Conservation (phyloP, 2,329 filamentous ascomycete species). For the Coniella vitis region DNA sequence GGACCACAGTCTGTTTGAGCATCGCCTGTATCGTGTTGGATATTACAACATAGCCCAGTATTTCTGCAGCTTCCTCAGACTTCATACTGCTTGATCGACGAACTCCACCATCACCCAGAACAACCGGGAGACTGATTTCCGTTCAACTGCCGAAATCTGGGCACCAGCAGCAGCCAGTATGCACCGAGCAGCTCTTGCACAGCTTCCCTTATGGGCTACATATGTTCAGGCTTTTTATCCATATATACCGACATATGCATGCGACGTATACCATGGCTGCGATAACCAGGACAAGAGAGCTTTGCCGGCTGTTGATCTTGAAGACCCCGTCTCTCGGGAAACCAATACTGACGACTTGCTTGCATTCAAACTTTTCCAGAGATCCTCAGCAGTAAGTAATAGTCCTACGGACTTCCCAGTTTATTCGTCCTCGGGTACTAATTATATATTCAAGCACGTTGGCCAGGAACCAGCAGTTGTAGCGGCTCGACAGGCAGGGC, state of each 20-base stretch:
- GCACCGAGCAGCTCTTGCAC: slow-evolving; percentile 34
- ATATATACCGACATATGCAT: slow-evolving; percentile 30
- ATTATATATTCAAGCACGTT: neutral
- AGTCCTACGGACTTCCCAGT: neutral
- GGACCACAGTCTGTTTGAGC: too few species aligned
- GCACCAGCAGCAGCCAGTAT: slow-evolving; percentile 26
- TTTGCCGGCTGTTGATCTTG: slow-evolving; percentile 9
- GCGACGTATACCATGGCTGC: slow-evolving; percentile 24
- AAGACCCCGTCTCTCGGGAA: neutral
- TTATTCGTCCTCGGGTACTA: neutral
- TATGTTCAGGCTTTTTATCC: slow-evolving; percentile 42
- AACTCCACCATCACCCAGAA: too few species aligned
- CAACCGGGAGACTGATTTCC: too few species aligned
- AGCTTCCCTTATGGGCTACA: slow-evolving; percentile 42
- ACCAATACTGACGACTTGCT: slow-evolving; percentile 18
- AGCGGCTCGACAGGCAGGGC: slow-evolving; percentile 32
- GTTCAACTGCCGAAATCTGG: too few species aligned
- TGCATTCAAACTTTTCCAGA: slow-evolving; percentile 36
- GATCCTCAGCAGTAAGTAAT: slow-evolving; percentile 27
- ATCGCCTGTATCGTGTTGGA: too few species aligned
- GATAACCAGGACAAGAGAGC: slow-evolving; percentile 18
- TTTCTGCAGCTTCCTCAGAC: too few species aligned
- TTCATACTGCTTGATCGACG: too few species aligned
- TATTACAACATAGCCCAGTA: too few species aligned
- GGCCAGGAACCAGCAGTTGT: slow-evolving; percentile 22